Base-by-base conservation (phyloP, 345 rosid species). In the Hibiscus mutabilis region DNA sequence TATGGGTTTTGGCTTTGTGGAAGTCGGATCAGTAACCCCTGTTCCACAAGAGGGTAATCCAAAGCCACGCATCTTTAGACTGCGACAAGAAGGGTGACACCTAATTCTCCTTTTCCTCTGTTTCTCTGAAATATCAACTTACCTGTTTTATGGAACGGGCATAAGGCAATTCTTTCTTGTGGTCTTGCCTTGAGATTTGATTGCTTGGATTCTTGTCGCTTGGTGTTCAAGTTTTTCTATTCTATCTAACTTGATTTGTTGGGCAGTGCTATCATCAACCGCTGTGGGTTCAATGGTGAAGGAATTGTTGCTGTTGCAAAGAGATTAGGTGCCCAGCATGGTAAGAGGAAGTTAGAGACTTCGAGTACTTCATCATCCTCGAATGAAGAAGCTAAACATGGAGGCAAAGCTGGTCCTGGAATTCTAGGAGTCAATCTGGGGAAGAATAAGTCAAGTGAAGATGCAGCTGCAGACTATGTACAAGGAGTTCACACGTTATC, bases 361-460 rank as follows among this genome's bases (percentile, higher is more conserved):
- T 85, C 93, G 66, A 87, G 86, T 77, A 72, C 89, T 49, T 82
- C 89, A 27, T 71, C 97, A 19, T 59, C 90, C 33, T 74, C 86
- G 18, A 66, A 67, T 27, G 89, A 84, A 33, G 94, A 89, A 33
- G 78, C 60, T 51, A 89, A 85, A 82, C 91, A 87, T 4, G 98
- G 97, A 51, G 99, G 99, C 52, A 95, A 92, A 83, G 97, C 98
- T 74, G 98, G 99, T 66, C 97, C 97, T 72, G 99, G 98, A 75
- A 95, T 92, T 80, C 97, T 95, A 70, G 99, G 98, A 58, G 97
- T 92, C 61, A 92, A 92, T 79, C 93, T 92, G 77, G 99, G 99
- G 82, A 95, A 95, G 85, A 95, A 90, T 84, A 95, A 95, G 85
- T 84, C 89, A 18, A 95, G 92, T 83, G 97, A 92, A 78, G 97